Evolutionary conservation across 805 yeast species (phyloP).

Genomic region (Candida silvicultrix): DNA sequence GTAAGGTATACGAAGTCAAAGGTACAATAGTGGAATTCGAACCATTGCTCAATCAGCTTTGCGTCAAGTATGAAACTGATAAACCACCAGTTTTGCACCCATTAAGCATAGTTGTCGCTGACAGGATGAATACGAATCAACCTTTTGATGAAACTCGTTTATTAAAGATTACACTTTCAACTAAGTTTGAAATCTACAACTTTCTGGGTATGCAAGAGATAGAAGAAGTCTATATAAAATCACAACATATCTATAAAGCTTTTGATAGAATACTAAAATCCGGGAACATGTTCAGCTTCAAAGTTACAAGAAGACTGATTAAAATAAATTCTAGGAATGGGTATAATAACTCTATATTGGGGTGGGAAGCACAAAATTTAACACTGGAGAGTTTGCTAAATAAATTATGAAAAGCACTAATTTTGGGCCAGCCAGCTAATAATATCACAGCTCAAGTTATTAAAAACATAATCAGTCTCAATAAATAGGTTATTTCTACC

Average conservation of each 20-base stretch:
- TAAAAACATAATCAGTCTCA: slow-evolving; percentile 13
- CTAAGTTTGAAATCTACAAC: slow-evolving; percentile 8
- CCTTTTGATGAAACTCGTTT: slow-evolving; percentile 6
- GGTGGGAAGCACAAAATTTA: slow-evolving; percentile 13
- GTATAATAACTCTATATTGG: slow-evolving; percentile 4
- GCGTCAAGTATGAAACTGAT: slow-evolving; percentile 5
- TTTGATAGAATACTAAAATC: slow-evolving; percentile 5
- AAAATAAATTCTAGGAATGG: slow-evolving; percentile 3
- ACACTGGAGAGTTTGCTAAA: slow-evolving; percentile 5
- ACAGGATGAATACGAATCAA: neutral
- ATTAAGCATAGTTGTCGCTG: slow-evolving; percentile 3
- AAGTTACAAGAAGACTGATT: slow-evolving; percentile 9
- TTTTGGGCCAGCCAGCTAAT: slow-evolving; percentile 15
- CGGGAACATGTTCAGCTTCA: slow-evolving; percentile 2
- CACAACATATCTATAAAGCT: slow-evolving; percentile 4
- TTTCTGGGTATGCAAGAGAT: slow-evolving; percentile 17
- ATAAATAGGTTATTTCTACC: slow-evolving; percentile 15
- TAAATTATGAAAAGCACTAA: neutral
- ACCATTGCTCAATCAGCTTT: slow-evolving; percentile 11
- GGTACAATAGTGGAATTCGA: slow-evolving; percentile 14
- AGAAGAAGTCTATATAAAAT: slow-evolving; percentile 16
- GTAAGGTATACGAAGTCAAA: slow-evolving; percentile 7
- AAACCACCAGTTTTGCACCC: slow-evolving; percentile 9
- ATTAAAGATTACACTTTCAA: slow-evolving; percentile 7
- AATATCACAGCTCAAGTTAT: slow-evolving; percentile 9